Evolutionary conservation across 345 rosid genomes (phyloP).

Genomic region (Bruguiera sexangula): DNA sequence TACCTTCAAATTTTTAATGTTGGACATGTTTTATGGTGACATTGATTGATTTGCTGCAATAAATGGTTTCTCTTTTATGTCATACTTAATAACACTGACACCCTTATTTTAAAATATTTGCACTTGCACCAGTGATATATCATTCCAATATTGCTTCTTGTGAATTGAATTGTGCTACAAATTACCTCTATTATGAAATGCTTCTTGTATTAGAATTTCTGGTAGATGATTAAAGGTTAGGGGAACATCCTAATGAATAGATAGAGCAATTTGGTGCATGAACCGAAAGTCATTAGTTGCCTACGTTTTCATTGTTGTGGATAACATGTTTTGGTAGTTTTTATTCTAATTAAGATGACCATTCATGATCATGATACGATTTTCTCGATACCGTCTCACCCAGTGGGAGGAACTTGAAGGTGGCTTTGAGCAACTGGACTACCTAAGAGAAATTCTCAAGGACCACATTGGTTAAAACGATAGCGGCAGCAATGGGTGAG

Average conservation of each 20-base stretch:
- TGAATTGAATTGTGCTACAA: neutral
- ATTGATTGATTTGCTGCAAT: too few relatives aligned
- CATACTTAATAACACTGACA: too few relatives aligned
- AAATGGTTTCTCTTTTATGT: too few relatives aligned
- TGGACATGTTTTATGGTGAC: too few relatives aligned
- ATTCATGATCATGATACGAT: neutral
- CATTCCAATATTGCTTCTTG: neutral
- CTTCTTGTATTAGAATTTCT: neutral
- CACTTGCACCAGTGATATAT: neutral
- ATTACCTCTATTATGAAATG: neutral
- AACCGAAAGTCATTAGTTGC: neutral
- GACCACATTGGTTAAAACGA: constrained; percentile 42
- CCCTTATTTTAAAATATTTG: neutral
- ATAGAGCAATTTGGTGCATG: neutral
- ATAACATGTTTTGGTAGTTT: neutral
- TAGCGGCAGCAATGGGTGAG: neutral
- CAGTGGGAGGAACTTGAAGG: constrained; percentile 94
- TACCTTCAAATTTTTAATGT: too few relatives aligned
- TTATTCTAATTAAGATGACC: neutral
- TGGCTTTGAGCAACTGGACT: constrained; percentile 71
- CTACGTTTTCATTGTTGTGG: neutral
- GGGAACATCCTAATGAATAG: neutral
- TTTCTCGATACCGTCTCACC: neutral
- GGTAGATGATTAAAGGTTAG: neutral
- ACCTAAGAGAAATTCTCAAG: constrained; percentile 64